These are phyloP conservation scores for Starmerella potacharoeniae DNA, from an alignment of 805 yeast species.

Conservation along the genomic window DNA sequence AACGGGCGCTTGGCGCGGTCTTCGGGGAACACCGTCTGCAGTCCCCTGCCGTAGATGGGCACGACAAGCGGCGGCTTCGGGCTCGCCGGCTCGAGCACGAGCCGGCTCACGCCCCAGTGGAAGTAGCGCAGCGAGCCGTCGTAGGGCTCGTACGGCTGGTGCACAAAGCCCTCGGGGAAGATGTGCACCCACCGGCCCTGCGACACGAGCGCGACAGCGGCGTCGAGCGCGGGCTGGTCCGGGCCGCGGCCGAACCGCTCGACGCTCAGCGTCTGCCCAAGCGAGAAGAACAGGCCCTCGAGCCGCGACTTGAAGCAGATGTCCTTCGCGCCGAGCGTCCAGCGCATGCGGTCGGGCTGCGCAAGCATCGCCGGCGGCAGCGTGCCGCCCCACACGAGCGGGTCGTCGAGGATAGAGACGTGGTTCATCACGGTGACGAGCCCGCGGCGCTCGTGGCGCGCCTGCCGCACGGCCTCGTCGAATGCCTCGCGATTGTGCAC, in stretches of 20 bases:
- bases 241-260: constrained; percentile 88
- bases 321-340: constrained; percentile 93
- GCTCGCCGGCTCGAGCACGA: constrained; percentile 63
- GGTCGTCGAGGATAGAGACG: constrained; percentile 65
- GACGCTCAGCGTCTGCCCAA: constrained; percentile 83
- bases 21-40: constrained; percentile 81
- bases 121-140: constrained; percentile 84
- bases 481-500: constrained; percentile 53
- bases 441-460: constrained; percentile 59
- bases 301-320: constrained; percentile 49
- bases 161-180: constrained; percentile 89
- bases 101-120: constrained; percentile 87
- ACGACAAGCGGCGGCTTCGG: constrained; percentile 66
- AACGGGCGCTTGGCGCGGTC: constrained; percentile 41
- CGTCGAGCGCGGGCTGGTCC: constrained; percentile 81
- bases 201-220: constrained; percentile 57
- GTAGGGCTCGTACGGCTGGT: constrained; percentile 67
- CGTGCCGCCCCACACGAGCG: constrained; percentile 74
- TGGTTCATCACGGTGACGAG: constrained; percentile 84
- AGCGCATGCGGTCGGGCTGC: constrained; percentile 58
- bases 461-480: constrained; percentile 50
- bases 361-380: constrained; percentile 57
- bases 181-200: constrained; percentile 65
- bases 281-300: constrained; percentile 48
- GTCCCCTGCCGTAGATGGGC: constrained; percentile 77